phyloP scores from a whole-genome alignment of 805 yeast species.

The Candida chauliodis region DNA sequence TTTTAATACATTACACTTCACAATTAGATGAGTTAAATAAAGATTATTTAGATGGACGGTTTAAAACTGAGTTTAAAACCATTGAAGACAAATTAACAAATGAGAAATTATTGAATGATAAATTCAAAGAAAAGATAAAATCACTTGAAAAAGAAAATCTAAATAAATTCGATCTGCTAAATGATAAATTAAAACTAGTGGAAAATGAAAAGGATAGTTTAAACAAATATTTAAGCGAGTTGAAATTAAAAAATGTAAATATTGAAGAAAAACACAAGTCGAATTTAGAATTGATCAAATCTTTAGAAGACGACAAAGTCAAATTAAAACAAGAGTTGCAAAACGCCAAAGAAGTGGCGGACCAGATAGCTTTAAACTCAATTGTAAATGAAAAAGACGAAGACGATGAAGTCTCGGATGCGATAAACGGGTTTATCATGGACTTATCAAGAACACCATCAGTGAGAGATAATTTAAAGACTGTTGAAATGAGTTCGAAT shows the following conservation, averaged over 20 bases:
- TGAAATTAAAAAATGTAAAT: neutral
- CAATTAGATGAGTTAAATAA: constrained; percentile 24
- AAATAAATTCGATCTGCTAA: constrained; percentile 2
- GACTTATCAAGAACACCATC: constrained; percentile 12
- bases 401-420: constrained; percentile 7
- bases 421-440: constrained; percentile 11
- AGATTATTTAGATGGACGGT: constrained; percentile 19
- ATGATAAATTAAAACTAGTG: constrained; percentile 1
- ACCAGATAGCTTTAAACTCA: constrained; percentile 3
- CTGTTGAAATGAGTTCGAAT: neutral
- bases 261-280: constrained; percentile 2
- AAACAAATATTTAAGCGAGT: constrained; percentile 2
- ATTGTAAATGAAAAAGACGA: neutral
- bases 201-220: constrained; percentile 4
- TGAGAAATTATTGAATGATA: constrained; percentile 13
- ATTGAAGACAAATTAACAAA: constrained; percentile 16
- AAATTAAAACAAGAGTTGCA: neutral
- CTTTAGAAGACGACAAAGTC: constrained; percentile 4
- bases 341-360: neutral
- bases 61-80: constrained; percentile 11
- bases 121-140: constrained; percentile 15
- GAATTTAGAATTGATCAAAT: constrained; percentile 1
- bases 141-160: constrained; percentile 8
- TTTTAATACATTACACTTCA: constrained; percentile 47
- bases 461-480: constrained; percentile 8